Conservation (phyloP, 257 asterid genomes). For the Solanum paucissectum region DNA sequence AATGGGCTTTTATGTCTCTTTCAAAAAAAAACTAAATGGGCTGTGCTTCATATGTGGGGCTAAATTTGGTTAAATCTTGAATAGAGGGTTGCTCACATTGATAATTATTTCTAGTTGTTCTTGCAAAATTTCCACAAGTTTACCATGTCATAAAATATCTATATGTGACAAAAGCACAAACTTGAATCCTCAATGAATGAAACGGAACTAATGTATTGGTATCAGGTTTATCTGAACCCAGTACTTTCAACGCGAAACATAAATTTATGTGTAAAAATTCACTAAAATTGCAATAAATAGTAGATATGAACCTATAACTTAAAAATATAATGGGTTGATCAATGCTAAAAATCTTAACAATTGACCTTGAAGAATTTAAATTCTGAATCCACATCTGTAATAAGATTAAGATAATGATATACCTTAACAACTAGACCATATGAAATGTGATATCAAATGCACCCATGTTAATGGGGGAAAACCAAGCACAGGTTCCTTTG, state of each 20-base stretch:
- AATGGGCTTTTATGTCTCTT: not conserved
- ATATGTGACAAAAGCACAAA: not conserved
- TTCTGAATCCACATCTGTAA: accelerated
- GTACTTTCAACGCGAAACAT: not conserved
- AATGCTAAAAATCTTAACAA: not conserved
- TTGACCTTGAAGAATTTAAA: not conserved
- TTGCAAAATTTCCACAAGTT: not conserved
- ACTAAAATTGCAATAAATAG: not conserved
- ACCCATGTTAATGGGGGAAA: not conserved
- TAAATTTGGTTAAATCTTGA: not conserved
- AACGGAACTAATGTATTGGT: not conserved
- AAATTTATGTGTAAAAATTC: not conserved
- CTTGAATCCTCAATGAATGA: not conserved
- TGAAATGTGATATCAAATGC: not conserved
- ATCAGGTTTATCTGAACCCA: accelerated
- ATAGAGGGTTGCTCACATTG: not conserved
- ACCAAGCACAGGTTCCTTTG: no score
- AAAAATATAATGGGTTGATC: not conserved
- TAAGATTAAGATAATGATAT: not conserved
- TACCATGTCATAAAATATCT: not conserved
- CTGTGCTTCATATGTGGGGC: not conserved
- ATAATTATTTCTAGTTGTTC: not conserved
- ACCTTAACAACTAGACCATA: not conserved
- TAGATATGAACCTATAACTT: not conserved
- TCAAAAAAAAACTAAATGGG: not conserved